These are phyloP conservation scores for Cryphonectria naterciae DNA, from an alignment of 2,329 filamentous ascomycete species.

Conservation along the genomic window DNA sequence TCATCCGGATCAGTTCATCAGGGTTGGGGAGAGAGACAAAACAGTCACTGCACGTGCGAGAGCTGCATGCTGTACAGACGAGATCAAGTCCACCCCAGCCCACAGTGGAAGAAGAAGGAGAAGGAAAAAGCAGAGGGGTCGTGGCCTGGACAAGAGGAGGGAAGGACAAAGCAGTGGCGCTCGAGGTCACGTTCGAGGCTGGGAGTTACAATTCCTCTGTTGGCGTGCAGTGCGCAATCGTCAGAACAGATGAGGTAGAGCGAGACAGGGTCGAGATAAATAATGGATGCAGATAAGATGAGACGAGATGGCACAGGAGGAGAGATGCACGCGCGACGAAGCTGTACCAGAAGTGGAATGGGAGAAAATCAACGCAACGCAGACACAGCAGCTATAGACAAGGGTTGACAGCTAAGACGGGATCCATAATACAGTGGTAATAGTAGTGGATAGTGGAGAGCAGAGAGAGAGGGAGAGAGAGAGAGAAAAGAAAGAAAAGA, in stretches of 20 bases:
- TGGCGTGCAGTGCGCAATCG: slow-evolving; percentile 19
- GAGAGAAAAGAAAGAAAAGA: not conserved
- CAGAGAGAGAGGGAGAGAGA: not conserved
- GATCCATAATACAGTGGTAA: slow-evolving; percentile 9
- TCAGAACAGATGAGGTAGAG: slow-evolving; percentile 18
- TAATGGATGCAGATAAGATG: slow-evolving; percentile 24
- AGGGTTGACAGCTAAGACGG: slow-evolving; percentile 12
- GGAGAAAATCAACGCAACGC: slow-evolving; percentile 15
- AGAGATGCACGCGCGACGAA: slow-evolving; percentile 20
- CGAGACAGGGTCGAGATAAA: slow-evolving; percentile 25
- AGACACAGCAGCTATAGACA: slow-evolving; percentile 17
- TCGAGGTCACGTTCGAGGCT: not conserved
- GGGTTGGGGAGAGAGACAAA: not conserved
- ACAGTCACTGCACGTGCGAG: slow-evolving; percentile 10
- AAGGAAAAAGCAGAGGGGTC: not conserved
- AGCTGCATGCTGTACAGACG: slow-evolving; percentile 19
- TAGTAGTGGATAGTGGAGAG: slow-evolving; percentile 8
- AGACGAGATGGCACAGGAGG: slow-evolving; percentile 24
- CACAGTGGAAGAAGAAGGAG: not conserved
- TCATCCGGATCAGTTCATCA: not conserved
- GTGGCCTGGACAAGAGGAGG: not conserved
- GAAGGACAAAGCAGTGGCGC: not conserved
- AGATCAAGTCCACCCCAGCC: not conserved
- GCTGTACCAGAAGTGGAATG: slow-evolving; percentile 22
- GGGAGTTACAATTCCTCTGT: slow-evolving; percentile 14